A percentile compares a stretch with the other conserved stretches of the same genome.
Evolutionary conservation across 1,284 basidiomycete genomes (phyloP).

Genomic region (Trichosporon ovoides): DNA sequence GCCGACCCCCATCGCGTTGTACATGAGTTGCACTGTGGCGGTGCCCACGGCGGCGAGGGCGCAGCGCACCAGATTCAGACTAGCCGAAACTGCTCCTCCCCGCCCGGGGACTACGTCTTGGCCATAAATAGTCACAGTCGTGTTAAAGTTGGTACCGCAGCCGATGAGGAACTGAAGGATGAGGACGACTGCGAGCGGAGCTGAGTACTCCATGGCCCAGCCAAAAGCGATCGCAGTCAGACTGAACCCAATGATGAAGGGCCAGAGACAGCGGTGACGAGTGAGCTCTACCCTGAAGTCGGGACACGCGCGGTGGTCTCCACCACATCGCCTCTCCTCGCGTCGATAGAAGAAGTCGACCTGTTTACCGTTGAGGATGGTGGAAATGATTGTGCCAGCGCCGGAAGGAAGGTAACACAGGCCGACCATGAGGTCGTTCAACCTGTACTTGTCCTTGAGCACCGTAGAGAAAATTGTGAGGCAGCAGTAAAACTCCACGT

Average conservation of each 20-base stretch:
- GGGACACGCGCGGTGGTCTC: conserved; percentile 35
- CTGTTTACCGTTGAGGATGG: conserved; percentile 38
- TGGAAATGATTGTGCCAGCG: conserved; percentile 32
- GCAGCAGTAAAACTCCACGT: conserved; percentile 43
- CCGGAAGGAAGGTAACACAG: conserved; percentile 48
- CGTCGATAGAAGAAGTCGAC: conserved; percentile 41
- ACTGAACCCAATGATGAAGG: conserved; percentile 28
- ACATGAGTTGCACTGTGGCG: conserved; percentile 37
- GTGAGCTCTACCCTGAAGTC: conserved; percentile 41
- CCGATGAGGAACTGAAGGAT: conserved; percentile 38
- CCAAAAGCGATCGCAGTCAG: conserved; percentile 28
- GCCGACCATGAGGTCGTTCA: conserved; percentile 44
- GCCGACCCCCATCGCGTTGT: conserved; percentile 38
- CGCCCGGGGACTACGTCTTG: conserved; percentile 43
- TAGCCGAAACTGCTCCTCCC: conserved; percentile 45
- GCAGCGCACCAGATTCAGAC: conserved; percentile 46
- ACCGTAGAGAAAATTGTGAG: conserved; percentile 39
- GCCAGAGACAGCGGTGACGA: conserved; percentile 31
- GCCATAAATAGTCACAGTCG: conserved; percentile 38
- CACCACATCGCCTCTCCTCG: conserved; percentile 39
- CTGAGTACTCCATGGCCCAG: conserved; percentile 37
- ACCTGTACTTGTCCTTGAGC: conserved; percentile 37
- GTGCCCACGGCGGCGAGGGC: conserved; percentile 44
- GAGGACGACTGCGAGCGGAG: conserved; percentile 35
- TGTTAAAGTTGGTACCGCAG: conserved; percentile 32